These are phyloP conservation scores for Myrica gale DNA, from an alignment of 306 rosid genomes.

Conservation along the genomic window DNA sequence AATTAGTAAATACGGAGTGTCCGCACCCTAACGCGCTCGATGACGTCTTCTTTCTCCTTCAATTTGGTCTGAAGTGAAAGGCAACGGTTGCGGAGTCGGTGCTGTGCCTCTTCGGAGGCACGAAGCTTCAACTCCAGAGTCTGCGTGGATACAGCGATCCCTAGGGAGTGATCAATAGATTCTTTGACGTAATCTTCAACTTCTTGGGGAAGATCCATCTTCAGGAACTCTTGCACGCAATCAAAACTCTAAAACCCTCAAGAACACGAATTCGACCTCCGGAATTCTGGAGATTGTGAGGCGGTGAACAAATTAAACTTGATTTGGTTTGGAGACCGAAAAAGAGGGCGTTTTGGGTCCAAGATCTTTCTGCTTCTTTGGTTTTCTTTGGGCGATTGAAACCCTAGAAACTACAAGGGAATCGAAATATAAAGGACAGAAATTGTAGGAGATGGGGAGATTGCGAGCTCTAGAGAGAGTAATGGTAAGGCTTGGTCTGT, in stretches of 20 bases:
- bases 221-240: constrained; percentile 5
- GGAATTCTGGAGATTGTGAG: not conserved
- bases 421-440: not conserved
- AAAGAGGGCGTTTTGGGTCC: not conserved
- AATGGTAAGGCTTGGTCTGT: not conserved
- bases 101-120: constrained; percentile 54
- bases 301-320: not conserved
- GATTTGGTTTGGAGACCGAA: not conserved
- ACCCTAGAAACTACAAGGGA: constrained; percentile 9
- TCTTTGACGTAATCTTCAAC: constrained; percentile 57
- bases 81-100: constrained; percentile 48
- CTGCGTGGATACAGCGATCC: constrained; percentile 46
- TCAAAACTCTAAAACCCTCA: constrained; percentile 18
- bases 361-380: not conserved
- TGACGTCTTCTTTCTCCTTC: constrained; percentile 59
- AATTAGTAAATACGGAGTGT: not conserved
- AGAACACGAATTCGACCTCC: not conserved
- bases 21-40: constrained; percentile 62
- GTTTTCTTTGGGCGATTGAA: constrained; percentile 5
- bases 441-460: not conserved
- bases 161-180: constrained; percentile 56
- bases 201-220: constrained; percentile 61
- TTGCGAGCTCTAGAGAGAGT: not conserved
- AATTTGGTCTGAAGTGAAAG: constrained; percentile 42
- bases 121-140: constrained; percentile 67